Percentiles rank a stretch among this genome's conserved stretches.
phyloP scores from a whole-genome alignment of 1,284 basidiomycete species.

The Fomes fomentarius region DNA sequence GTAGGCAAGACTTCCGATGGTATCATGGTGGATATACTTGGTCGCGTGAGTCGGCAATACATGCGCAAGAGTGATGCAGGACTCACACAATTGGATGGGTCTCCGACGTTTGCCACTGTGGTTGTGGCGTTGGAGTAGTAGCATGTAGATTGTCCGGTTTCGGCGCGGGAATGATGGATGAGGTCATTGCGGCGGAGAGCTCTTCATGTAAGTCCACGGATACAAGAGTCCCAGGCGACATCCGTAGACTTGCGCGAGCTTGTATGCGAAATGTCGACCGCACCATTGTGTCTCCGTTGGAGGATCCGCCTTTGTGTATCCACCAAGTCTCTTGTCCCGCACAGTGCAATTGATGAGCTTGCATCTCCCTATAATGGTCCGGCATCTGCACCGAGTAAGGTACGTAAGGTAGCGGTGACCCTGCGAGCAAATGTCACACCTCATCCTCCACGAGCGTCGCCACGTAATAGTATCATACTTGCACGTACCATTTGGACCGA shows the following conservation, averaged over 20 bases:
- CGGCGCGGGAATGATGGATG: slow-evolving; percentile 39
- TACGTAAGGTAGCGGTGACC: slow-evolving; percentile 60
- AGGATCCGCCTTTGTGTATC: slow-evolving; percentile 37
- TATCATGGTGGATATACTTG: slow-evolving; percentile 69
- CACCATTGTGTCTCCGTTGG: not conserved
- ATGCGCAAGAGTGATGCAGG: slow-evolving; percentile 2
- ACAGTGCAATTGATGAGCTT: slow-evolving; percentile 59
- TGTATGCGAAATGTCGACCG: not conserved
- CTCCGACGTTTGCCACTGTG: slow-evolving; percentile 57
- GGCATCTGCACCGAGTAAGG: slow-evolving; percentile 77
- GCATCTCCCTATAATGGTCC: slow-evolving; percentile 60
- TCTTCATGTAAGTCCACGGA: slow-evolving; percentile 46
- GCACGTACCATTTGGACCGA: slow-evolving; percentile 61
- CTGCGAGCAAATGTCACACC: slow-evolving; percentile 39
- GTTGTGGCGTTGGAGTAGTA: slow-evolving; percentile 12
- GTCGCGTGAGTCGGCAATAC: not conserved
- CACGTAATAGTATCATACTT: not conserved
- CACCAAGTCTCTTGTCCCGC: slow-evolving; percentile 56
- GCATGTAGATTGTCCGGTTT: slow-evolving; percentile 1
- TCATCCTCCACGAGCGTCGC: not conserved
- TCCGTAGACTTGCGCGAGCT: slow-evolving; percentile 22
- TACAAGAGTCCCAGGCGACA: slow-evolving; percentile 29
- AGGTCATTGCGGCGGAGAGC: slow-evolving; percentile 56
- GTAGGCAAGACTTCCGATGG: slow-evolving; percentile 60
- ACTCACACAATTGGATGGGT: slow-evolving; percentile 85